phyloP scores from a whole-genome alignment of 768 basidiomycete genomes.

The Mycena kentingensis region DNA sequence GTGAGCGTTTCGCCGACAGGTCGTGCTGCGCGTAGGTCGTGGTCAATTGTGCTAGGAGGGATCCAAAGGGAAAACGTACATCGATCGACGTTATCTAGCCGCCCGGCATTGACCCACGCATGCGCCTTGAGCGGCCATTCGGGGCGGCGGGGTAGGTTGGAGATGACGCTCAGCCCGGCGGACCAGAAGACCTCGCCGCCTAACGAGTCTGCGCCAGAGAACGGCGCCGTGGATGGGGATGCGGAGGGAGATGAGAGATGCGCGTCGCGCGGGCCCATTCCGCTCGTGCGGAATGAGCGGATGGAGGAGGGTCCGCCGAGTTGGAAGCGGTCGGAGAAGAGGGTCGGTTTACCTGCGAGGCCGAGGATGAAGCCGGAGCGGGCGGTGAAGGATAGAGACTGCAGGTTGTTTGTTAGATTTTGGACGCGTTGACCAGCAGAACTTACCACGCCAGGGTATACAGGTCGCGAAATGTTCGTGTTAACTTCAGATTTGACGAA shows the following conservation, averaged over 20 bases:
- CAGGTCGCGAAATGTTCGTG: slow-evolving; percentile 58
- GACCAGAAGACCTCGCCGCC: slow-evolving; percentile 87
- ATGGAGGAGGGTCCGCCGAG: slow-evolving; percentile 90
- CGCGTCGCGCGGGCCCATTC: slow-evolving; percentile 77
- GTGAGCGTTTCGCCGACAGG: slow-evolving; percentile 42
- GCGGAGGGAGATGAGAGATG: slow-evolving; percentile 48
- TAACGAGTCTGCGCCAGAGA: slow-evolving; percentile 69
- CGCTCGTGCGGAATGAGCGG: slow-evolving; percentile 72
- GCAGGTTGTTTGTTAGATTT: not conserved
- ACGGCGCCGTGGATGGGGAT: no score
- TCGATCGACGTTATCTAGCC: slow-evolving; percentile 61
- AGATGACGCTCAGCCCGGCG: slow-evolving; percentile 71
- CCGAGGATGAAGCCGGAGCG: slow-evolving; percentile 72
- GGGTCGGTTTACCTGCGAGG: slow-evolving; percentile 48
- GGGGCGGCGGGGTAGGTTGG: slow-evolving; percentile 67
- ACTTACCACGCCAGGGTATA: slow-evolving; percentile 63
- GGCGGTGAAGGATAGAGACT: slow-evolving; percentile 78
- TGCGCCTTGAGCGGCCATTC: slow-evolving; percentile 89
- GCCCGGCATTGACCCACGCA: slow-evolving; percentile 78
- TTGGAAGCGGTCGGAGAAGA: slow-evolving; percentile 87
- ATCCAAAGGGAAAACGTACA: slow-evolving; percentile 45
- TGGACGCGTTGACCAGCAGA: not conserved
- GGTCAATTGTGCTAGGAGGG: slow-evolving; percentile 8
- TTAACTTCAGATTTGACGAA: slow-evolving; percentile 77
- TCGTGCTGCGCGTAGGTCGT: slow-evolving; percentile 38